Base-by-base conservation (phyloP, 371 early-diverging fungal species). In the Mortierella sp. region DNA sequence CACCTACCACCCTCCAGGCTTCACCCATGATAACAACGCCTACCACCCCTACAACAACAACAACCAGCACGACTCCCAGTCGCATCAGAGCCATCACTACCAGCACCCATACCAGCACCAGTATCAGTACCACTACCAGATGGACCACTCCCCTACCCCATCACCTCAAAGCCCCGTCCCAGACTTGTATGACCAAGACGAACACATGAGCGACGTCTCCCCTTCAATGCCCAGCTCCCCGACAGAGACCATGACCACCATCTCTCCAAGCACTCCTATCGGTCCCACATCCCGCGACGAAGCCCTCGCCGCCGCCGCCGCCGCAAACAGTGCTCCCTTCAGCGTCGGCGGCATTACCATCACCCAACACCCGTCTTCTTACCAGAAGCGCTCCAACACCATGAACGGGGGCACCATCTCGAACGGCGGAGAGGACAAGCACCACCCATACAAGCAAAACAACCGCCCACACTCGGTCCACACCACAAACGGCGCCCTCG, bases 231-330 rank as follows among this genome's bases (percentile, higher is more conserved):
- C 55, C 51, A 80, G 28, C n/a, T 84, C 84, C 5, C 84, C 84
- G 2, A 80, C 84, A 0, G 84, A 84, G 69, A 84, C 84, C 48
- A 75, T 84, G 84, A 78, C 84, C 1, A 84, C 81, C n/a, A 84
- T 84, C 74, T 80, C 84, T 0, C 84, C 84, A 3, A 74, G 76
- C 59, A 84, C 84, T 0, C 77, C 84, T 13, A 57, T 78, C 0
- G 78, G 59, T 9, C 78, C 73, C 2, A 40, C 54, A 19, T 74
- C 72, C n/a, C 74, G 67, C 43, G 78, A 82, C 37, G 75, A 82
- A 21, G 83, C 74, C 37, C 74, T 79, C 26, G 53, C 73, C 3
- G 46, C 74, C 5, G 71, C 78, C 19, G 46, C 67, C 0, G 72
- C 51, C 43, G 77, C 59, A 24, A 51, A 64, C 64, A 14, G 34